phyloP scores from a whole-genome alignment of 108 stramenopile species.

The Nitzschia palea region DNA sequence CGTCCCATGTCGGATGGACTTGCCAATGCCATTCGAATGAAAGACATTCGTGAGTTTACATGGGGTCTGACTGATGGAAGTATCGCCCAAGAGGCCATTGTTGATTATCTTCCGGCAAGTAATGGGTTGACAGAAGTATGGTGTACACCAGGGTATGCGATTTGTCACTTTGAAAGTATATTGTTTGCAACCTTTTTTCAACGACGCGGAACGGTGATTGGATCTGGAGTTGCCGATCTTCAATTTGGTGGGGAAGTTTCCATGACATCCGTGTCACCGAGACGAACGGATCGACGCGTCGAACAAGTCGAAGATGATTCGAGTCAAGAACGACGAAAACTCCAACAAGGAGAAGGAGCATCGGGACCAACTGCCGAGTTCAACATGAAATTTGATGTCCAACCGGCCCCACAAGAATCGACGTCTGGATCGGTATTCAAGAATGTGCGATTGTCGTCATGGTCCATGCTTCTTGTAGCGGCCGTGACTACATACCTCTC shows the following conservation, averaged over 20 bases:
- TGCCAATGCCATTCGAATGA: neutral
- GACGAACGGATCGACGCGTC: neutral
- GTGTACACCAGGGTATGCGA: neutral
- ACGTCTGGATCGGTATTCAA: too few species aligned
- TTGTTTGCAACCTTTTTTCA: slow-evolving; percentile 1
- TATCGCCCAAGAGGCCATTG: neutral
- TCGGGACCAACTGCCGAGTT: too few species aligned
- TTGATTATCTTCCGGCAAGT: neutral
- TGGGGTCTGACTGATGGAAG: neutral
- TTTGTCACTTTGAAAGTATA: slow-evolving; percentile 7
- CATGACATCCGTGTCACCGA: neutral
- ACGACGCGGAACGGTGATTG: neutral
- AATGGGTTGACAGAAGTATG: neutral
- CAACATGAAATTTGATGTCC: too few species aligned
- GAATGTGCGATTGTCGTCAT: too few species aligned
- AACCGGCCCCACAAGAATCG: too few species aligned
- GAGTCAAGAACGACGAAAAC: too few species aligned
- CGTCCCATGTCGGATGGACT: neutral
- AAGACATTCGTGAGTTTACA: neutral
- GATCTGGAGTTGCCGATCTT: neutral
- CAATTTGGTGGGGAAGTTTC: slow-evolving; percentile 2
- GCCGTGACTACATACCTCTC: too few species aligned
- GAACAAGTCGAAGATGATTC: too few species aligned
- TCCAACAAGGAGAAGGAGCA: too few species aligned
- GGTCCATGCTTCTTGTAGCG: too few species aligned